A percentile compares a stretch with the other conserved stretches of the same genome.
phyloP scores from a whole-genome alignment of 129 eudicot genomes.

The carrot (Daucus carota) region DH1_v3.0 NC_030386.2:37598501-37599000 shows the following conservation, averaged over 20 bases:
- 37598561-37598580: conserved; percentile 11
- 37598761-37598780: conserved; percentile 7
- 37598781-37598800: not conserved
- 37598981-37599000: not conserved
- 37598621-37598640: conserved; percentile 18
- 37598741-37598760: conserved; percentile 32
- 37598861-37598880: conserved; percentile 69
- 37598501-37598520: conserved; percentile 30
- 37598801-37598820: conserved; percentile 31
- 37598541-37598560: conserved; percentile 23
- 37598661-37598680: conserved; percentile 1
- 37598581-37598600: not conserved
- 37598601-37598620: not conserved
- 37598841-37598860: conserved; percentile 57
- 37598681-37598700: conserved; percentile 12
- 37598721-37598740: not conserved
- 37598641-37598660: not conserved
- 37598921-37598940: not conserved
- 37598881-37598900: not conserved
- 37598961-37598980: not conserved
- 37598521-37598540: conserved; percentile 21
- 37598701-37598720: not conserved
- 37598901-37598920: not conserved
- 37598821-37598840: conserved; percentile 57
- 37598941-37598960: not conserved